A percentile compares a stretch with the other conserved stretches of the same genome.
phyloP scores from a whole-genome alignment of 345 rosid species.

The Populus euphratica region DNA sequence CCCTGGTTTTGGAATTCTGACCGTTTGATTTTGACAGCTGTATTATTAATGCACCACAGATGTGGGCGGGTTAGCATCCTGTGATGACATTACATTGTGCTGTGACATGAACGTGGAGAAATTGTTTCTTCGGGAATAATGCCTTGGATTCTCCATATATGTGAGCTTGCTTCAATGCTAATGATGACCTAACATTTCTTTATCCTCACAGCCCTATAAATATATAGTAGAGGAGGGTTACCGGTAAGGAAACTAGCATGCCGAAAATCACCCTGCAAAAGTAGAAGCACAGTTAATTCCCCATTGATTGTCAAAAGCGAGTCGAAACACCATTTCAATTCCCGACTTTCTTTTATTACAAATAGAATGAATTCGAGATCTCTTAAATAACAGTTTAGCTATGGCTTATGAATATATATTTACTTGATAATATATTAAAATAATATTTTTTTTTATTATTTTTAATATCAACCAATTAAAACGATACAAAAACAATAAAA shows the following conservation, averaged over 20 bases:
- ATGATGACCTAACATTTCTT: not conserved
- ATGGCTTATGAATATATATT: too few species aligned
- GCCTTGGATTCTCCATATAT: conserved; percentile 7
- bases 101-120: not conserved
- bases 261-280: conserved; percentile 77
- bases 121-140: not conserved
- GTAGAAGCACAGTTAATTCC: not conserved
- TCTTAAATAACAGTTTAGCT: too few species aligned
- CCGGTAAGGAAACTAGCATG: conserved; percentile 76
- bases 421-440: too few species aligned
- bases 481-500: too few species aligned
- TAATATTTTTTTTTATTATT: too few species aligned
- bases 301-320: not conserved
- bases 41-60: not conserved
- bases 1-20: not conserved
- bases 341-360: not conserved
- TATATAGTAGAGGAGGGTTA: conserved; percentile 65
- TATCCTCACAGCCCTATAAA: conserved; percentile 46
- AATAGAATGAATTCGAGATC: too few species aligned
- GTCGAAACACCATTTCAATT: not conserved
- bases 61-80: not conserved
- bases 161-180: not conserved
- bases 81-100: not conserved
- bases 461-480: too few species aligned
- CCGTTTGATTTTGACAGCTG: too few species aligned